Conservation (phyloP, 1,284 basidiomycete species). For the Earliella scabrosa region DNA sequence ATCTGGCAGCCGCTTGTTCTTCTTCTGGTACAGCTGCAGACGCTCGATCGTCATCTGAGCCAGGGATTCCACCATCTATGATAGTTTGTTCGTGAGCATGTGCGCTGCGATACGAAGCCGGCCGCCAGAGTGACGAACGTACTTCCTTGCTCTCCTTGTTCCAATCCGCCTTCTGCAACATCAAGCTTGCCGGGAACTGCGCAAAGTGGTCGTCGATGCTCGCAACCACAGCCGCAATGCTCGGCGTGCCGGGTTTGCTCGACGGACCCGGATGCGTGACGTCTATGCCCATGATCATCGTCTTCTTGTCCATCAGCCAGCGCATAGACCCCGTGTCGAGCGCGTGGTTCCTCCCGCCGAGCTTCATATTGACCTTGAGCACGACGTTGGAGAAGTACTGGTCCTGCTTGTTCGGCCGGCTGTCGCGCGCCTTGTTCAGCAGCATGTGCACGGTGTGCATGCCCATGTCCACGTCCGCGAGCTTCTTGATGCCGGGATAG, state of each 20-base stretch:
- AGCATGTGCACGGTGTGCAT: slow-evolving; percentile 73
- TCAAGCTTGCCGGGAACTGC: slow-evolving; percentile 71
- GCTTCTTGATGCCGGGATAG: slow-evolving; percentile 77
- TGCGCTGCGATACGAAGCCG: neutral
- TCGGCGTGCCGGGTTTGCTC: slow-evolving; percentile 66
- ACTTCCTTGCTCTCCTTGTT: slow-evolving; percentile 58
- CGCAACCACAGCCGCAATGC: slow-evolving; percentile 78
- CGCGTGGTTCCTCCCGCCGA: slow-evolving; percentile 77
- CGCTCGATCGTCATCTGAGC: slow-evolving; percentile 71
- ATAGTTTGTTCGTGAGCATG: too few relatives aligned
- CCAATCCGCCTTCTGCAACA: slow-evolving; percentile 60
- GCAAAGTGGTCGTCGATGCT: slow-evolving; percentile 68
- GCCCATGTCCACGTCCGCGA: slow-evolving; percentile 70
- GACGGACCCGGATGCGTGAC: slow-evolving; percentile 73
- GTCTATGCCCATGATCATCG: slow-evolving; percentile 83
- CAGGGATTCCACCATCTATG: slow-evolving; percentile 71
- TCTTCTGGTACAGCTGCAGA: slow-evolving; percentile 57
- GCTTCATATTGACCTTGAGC: slow-evolving; percentile 70
- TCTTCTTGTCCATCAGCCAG: slow-evolving; percentile 68
- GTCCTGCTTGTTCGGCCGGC: slow-evolving; percentile 55
- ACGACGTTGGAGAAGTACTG: slow-evolving; percentile 81
- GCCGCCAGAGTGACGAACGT: slow-evolving; percentile 10
- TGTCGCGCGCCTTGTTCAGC: slow-evolving; percentile 58
- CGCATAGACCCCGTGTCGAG: slow-evolving; percentile 56
- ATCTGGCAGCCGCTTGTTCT: slow-evolving; percentile 57